Evolutionary conservation across 805 yeast genomes (phyloP), one percentile per base, ranked within the genome.

Genomic region (Saturnispora halmiae): DNA sequence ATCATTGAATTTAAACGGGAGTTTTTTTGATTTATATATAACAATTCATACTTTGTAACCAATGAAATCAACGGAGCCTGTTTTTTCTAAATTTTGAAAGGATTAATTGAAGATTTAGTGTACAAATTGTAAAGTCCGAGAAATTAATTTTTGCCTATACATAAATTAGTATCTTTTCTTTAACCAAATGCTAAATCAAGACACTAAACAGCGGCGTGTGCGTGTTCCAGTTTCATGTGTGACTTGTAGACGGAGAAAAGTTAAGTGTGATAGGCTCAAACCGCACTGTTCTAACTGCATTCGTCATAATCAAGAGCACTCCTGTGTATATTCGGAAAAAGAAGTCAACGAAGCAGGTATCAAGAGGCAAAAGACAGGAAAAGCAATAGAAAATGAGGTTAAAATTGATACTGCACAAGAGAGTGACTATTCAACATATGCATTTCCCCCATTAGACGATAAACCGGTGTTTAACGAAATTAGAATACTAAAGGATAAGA

Each of bases 231-330:
- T 72, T 7, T 69, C 71, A 0, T 72, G 77, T 47, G 65, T 64
- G 20, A 64, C 64, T 30, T 72, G 77, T 44, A 60, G 72, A 15
- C 64, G 59, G 50, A 56, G 71, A 33, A 72, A 72, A 49, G 69
- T 69, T 28, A 70, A 69, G 44, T 62, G 67, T 47, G 67, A 61
- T 34, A 49, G 64, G 20, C 54, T 51, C 8, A 53, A 56, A 42
- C 66, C 67, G 0, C 54, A 51, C 27, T 62, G 67, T 42, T 46
- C 49, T 6, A 59, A 55, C 6, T 62, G 67, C 44, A 52, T 46
- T 34, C 54, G 51, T 35, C 51, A 13, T 15, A 25, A 16, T 6
- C 31, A 35, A 13, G 11, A 20, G n/a, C 28, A 24, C 5, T 43
- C 54, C 2, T 62, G 66, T 42, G 38, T 46, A 3, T 62, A 62